Evolutionary conservation across 345 rosid genomes (phyloP).

Genomic region (Heritiera littoralis): DNA sequence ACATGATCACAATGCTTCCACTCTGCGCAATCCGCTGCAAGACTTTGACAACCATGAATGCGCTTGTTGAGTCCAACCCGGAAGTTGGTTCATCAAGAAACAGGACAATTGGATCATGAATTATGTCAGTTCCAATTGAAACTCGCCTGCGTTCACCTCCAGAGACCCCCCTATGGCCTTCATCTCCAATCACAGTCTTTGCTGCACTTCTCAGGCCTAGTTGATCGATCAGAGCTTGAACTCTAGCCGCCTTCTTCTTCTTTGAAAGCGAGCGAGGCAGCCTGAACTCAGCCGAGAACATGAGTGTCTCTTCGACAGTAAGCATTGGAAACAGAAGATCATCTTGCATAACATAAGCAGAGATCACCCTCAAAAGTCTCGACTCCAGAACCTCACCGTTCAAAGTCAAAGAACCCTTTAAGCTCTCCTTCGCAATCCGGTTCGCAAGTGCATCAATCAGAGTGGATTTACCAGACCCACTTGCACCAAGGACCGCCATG

Average conservation of each 20-base stretch:
- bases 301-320: conserved; percentile 86
- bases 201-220: conserved; percentile 79
- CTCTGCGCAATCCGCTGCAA: conserved; percentile 82
- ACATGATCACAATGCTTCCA: conserved; percentile 95
- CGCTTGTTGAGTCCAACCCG: conserved; percentile 91
- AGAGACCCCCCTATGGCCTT: conserved; percentile 88
- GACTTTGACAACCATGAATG: conserved; percentile 92
- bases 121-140: conserved; percentile 73
- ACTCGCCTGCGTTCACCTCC: conserved; percentile 95
- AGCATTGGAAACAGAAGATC: conserved; percentile 94
- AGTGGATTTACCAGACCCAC: conserved; percentile 94
- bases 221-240: conserved; percentile 86
- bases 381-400: conserved; percentile 80
- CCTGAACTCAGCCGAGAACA: conserved; percentile 94
- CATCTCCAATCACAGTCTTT: conserved; percentile 87
- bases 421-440: conserved; percentile 73
- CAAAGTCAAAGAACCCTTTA: conserved; percentile 70
- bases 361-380: conserved; percentile 71
- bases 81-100: conserved; percentile 96
- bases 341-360: conserved; percentile 96
- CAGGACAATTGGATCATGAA: conserved; percentile 84
- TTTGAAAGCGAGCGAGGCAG: conserved; percentile 82
- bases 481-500: conserved; percentile 92
- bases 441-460: conserved; percentile 89
- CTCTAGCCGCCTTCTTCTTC: conserved; percentile 70